phyloP scores from a whole-genome alignment of 345 rosid species.

The Microcos paniculata region DNA sequence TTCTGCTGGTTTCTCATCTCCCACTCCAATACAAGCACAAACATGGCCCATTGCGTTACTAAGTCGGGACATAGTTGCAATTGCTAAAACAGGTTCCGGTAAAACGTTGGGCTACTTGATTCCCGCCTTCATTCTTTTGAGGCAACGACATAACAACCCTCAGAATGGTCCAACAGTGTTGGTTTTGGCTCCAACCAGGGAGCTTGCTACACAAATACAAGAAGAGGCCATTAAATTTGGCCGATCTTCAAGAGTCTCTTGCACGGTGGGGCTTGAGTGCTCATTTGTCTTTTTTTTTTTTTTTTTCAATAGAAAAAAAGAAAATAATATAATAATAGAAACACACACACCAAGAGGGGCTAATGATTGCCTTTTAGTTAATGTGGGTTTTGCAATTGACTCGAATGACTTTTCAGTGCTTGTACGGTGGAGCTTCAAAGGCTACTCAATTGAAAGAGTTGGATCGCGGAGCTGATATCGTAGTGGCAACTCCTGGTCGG shows the following conservation, averaged over 20 bases:
- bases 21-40: constrained; percentile 99
- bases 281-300: neutral
- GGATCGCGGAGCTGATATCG: constrained; percentile 91
- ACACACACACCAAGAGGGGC: neutral
- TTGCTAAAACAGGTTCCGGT: constrained; percentile 99
- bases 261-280: constrained; percentile 68
- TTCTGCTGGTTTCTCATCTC: constrained; percentile 83
- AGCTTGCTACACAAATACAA: constrained; percentile 97
- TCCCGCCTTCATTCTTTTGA: constrained; percentile 85
- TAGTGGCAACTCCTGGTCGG: constrained; percentile 99
- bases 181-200: constrained; percentile 94
- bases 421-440: constrained; percentile 99
- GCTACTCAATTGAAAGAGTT: constrained; percentile 79
- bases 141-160: constrained; percentile 62
- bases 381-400: constrained; percentile 7
- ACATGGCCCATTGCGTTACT: constrained; percentile 97
- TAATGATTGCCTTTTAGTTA: neutral
- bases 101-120: constrained; percentile 96
- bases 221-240: constrained; percentile 87
- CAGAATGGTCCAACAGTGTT: constrained; percentile 86
- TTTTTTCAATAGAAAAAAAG: neutral
- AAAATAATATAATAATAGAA: too few species aligned
- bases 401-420: constrained; percentile 52
- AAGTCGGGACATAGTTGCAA: constrained; percentile 88
- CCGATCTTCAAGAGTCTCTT: constrained; percentile 74